These are phyloP conservation scores for Kluyveromyces siamensis DNA, from an alignment of 805 yeast genomes.

Conservation along the genomic window DNA sequence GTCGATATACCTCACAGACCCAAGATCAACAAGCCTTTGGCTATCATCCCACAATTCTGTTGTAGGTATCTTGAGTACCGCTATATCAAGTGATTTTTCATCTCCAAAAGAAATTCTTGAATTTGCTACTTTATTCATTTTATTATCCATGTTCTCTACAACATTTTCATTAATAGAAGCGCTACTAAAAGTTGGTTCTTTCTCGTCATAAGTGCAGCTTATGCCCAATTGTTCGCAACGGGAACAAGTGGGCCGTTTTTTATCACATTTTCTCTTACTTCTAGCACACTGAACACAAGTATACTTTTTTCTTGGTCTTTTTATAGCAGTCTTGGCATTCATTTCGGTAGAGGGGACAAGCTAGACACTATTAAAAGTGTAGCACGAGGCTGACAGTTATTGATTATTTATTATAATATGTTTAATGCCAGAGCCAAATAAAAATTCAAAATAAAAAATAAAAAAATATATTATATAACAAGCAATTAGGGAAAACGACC, in stretches of 20 bases:
- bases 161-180: neutral
- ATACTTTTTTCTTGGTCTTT: no score
- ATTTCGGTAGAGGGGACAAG: no score
- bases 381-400: no score
- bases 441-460: no score
- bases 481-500: no score
- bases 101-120: neutral
- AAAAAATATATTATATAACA: no score
- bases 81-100: neutral
- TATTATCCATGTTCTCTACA: neutral
- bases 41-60: neutral
- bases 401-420: no score
- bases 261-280: slow-evolving; percentile 16
- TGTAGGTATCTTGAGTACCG: neutral
- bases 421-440: no score
- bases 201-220: slow-evolving; percentile 10
- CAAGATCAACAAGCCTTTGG: neutral
- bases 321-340: no score
- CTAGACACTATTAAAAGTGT: no score
- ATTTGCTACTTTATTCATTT: slow-evolving; percentile 1
- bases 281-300: slow-evolving; percentile 10
- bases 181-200: neutral
- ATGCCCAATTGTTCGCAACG: slow-evolving; percentile 8
- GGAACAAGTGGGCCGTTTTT: slow-evolving; percentile 13
- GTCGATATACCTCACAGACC: neutral